Evolutionary conservation across 1,139 yeast species (phyloP).

Genomic region (Pichia sp.): DNA sequence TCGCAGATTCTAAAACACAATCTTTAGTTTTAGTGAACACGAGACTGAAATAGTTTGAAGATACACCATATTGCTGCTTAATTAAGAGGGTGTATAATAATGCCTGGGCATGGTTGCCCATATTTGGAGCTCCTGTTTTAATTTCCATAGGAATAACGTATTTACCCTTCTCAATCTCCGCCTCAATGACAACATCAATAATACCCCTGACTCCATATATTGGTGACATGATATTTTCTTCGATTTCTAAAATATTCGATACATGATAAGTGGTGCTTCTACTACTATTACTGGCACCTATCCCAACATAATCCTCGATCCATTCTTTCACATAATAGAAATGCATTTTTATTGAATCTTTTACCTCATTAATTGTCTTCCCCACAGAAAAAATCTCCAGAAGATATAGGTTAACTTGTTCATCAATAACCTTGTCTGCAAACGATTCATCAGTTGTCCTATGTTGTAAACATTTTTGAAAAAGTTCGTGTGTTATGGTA

Average conservation of each 20-base stretch:
- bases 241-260: slow-evolving; percentile 67
- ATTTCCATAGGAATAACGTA: slow-evolving; percentile 75
- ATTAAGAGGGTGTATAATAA: slow-evolving; percentile 74
- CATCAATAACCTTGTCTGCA: slow-evolving; percentile 40
- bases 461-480: slow-evolving; percentile 57
- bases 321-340: slow-evolving; percentile 57
- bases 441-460: slow-evolving; percentile 37
- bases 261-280: slow-evolving; percentile 40
- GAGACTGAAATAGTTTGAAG: slow-evolving; percentile 57
- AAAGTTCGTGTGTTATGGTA: slow-evolving; percentile 65
- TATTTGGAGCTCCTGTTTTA: slow-evolving; percentile 68
- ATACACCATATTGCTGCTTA: slow-evolving; percentile 69
- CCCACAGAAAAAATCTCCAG: slow-evolving; percentile 55
- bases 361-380: slow-evolving; percentile 41
- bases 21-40: slow-evolving; percentile 66
- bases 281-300: slow-evolving; percentile 17
- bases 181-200: slow-evolving; percentile 80
- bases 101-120: slow-evolving; percentile 82
- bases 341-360: slow-evolving; percentile 42
- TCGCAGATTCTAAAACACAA: slow-evolving; percentile 36
- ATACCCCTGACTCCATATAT: slow-evolving; percentile 86
- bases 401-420: slow-evolving; percentile 36
- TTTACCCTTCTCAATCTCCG: slow-evolving; percentile 34
- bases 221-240: slow-evolving; percentile 90
- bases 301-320: slow-evolving; percentile 42